phyloP scores from a whole-genome alignment of 2,329 filamentous ascomycete genomes.

The Hypoxylon sp. region DNA sequence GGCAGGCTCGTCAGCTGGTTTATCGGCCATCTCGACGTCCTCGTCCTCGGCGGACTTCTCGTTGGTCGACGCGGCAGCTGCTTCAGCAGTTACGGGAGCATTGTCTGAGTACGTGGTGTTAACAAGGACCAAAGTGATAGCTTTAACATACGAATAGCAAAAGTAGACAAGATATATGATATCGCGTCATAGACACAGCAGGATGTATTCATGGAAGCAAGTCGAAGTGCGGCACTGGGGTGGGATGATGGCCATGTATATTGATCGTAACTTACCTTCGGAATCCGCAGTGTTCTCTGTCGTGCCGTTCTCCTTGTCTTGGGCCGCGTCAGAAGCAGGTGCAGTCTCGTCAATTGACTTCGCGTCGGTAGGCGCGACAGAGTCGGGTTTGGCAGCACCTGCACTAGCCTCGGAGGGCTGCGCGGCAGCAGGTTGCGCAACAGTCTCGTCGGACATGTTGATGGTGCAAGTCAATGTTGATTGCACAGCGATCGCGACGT shows the following conservation, averaged over 20 bases:
- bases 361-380: slow-evolving; percentile 43
- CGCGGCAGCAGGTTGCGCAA: slow-evolving; percentile 47
- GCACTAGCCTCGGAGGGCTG: slow-evolving; percentile 42
- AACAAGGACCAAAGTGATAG: slow-evolving; percentile 14
- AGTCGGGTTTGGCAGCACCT: slow-evolving; percentile 34
- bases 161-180: slow-evolving; percentile 13
- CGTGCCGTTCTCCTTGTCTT: slow-evolving; percentile 29
- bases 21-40: slow-evolving; percentile 49
- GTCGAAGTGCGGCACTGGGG: slow-evolving; percentile 16
- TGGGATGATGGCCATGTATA: slow-evolving; percentile 19
- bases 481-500: slow-evolving; percentile 1
- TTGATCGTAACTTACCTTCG: slow-evolving; percentile 40
- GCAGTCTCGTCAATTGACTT: slow-evolving; percentile 43
- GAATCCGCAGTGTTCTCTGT: slow-evolving; percentile 34
- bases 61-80: slow-evolving; percentile 44
- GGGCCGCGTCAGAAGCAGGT: slow-evolving; percentile 27
- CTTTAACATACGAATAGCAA: slow-evolving; percentile 4
- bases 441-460: slow-evolving; percentile 49
- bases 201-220: slow-evolving; percentile 26
- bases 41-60: slow-evolving; percentile 47
- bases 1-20: slow-evolving; percentile 41
- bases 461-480: neutral
- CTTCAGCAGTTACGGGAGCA: slow-evolving; percentile 22
- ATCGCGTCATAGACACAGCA: slow-evolving; percentile 10
- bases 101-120: slow-evolving; percentile 45